Evolutionary conservation across 225 moss, liverwort and hornwort species (phyloP), one percentile per base, ranked within the genome.

Genomic region (Ulota crispa): DNA sequence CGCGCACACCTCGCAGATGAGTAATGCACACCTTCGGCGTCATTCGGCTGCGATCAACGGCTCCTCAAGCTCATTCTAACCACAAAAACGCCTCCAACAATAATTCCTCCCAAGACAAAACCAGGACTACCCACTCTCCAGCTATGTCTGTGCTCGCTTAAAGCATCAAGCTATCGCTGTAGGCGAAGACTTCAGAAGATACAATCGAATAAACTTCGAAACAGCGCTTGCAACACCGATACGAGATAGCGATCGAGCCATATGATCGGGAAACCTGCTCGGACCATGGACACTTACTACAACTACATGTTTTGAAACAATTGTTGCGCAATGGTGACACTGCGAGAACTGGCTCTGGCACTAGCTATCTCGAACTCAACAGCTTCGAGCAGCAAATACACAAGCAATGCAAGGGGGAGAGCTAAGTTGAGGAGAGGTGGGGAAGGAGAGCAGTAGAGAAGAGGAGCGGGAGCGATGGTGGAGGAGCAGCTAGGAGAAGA

Each of bases 1-100:
- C 76, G 7, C 80, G 71, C 1, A 83, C 76, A 66, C 83, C 83
- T 86, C 74, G 72, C 59, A 86, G 30, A 45, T 78, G 81, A 36
- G 70, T 64, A 3, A 81, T 59, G 26, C 59, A 78, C 39, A 71
- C 70, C 76, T 83, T 72, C 0, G 71, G 71, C 30, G 71, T 83
- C 83, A 83, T 86, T 60, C 32, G 78, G 37, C 16, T 43, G 34
- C 39, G 16, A 77, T 77, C n/a, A 78, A 79, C 47, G 2, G 24
- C 57, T 53, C 37, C 8, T 32, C 47, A 37, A 3, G 36, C 70
- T 70, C 79, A 82, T 36, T 16, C 47, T 7, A 41, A 60, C 6
- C 13, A 8, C 14, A 37, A 34, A 21, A 1, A 4, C 45, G 21
- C 37, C 2, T n/a, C 10, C 0, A 3, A 60, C 16, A 27, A 11